Conservation (phyloP, 768 basidiomycete genomes). For the Suillus subluteus region DNA sequence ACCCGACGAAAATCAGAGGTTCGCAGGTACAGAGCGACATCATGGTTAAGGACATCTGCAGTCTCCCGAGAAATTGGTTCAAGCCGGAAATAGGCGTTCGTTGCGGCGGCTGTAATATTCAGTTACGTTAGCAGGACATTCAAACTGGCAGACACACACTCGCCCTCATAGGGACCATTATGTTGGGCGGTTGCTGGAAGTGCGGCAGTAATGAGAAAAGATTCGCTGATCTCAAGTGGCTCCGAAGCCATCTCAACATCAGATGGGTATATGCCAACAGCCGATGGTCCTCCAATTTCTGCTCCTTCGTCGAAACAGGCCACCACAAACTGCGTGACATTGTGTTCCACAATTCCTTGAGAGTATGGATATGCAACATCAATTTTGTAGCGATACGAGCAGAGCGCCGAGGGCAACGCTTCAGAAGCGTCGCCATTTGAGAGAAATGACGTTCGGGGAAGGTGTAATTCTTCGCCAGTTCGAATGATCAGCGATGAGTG, state of each 20-base stretch:
- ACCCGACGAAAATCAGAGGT: constrained; percentile 66
- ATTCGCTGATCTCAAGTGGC: constrained; percentile 70
- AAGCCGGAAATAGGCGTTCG: constrained; percentile 27
- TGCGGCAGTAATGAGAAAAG: constrained; percentile 63
- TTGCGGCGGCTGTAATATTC: constrained; percentile 14
- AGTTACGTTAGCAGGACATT: background rate
- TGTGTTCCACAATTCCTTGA: constrained; percentile 63
- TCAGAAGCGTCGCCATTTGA: constrained; percentile 19
- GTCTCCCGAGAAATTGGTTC: constrained; percentile 28
- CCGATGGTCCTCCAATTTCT: background rate
- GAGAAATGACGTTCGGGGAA: constrained; percentile 26
- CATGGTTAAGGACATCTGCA: constrained; percentile 35
- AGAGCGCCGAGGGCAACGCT: constrained; percentile 16
- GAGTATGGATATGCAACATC: constrained; percentile 69
- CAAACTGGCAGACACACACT: background rate
- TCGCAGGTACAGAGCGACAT: constrained; percentile 61
- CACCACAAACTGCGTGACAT: constrained; percentile 57
- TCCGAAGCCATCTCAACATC: constrained; percentile 38
- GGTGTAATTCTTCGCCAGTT: constrained; percentile 45
- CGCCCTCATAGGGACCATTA: constrained; percentile 18
- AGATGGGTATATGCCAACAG: background rate
- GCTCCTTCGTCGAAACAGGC: constrained; percentile 33
- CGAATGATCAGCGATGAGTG: constrained; percentile 51
- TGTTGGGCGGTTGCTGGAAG: constrained; percentile 24
- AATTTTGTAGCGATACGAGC: constrained; percentile 47